A percentile compares a stretch with the other conserved stretches of the same genome.
phyloP scores from a whole-genome alignment of 179 eudicot genomes.

The Amaranthus tricolor region DNA sequence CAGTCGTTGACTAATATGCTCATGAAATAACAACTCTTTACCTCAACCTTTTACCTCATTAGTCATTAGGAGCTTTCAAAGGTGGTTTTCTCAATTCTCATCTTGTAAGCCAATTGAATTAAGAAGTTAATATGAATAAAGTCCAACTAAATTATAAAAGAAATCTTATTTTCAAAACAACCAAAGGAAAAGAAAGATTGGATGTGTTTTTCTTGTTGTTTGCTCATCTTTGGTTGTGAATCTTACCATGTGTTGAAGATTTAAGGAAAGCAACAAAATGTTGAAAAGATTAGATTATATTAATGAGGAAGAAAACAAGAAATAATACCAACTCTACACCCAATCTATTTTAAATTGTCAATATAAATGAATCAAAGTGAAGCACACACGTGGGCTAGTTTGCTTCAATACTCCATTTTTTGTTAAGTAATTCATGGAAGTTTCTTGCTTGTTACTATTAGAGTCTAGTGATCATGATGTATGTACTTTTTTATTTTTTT shows the following conservation, averaged over 20 bases:
- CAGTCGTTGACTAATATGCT: no score
- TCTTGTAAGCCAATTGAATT: background rate
- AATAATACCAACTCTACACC: conserved; percentile 27
- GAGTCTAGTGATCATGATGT: background rate
- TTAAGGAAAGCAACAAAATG: background rate
- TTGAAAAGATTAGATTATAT: background rate
- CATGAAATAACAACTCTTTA: no score
- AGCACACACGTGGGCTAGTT: conserved; percentile 16
- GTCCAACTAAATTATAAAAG: background rate
- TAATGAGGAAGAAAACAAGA: conserved; percentile 27
- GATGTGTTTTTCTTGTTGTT: conserved; percentile 12
- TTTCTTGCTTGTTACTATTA: background rate
- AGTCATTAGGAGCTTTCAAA: no score
- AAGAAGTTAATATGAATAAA: background rate
- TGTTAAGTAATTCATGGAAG: background rate
- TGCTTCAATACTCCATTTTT: background rate
- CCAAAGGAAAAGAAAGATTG: background rate
- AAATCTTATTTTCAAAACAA: conserved; percentile 8
- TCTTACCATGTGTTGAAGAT: conserved; percentile 8
- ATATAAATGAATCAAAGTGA: background rate
- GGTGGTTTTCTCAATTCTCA: no score
- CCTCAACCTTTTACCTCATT: no score
- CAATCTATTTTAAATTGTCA: background rate
- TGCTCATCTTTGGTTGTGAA: conserved; percentile 7
- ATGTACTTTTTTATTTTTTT: no score